A percentile compares a stretch with the other conserved stretches of the same genome.
Evolutionary conservation across 257 asterid genomes (phyloP).

Genomic region (Gentiana straminea): DNA sequence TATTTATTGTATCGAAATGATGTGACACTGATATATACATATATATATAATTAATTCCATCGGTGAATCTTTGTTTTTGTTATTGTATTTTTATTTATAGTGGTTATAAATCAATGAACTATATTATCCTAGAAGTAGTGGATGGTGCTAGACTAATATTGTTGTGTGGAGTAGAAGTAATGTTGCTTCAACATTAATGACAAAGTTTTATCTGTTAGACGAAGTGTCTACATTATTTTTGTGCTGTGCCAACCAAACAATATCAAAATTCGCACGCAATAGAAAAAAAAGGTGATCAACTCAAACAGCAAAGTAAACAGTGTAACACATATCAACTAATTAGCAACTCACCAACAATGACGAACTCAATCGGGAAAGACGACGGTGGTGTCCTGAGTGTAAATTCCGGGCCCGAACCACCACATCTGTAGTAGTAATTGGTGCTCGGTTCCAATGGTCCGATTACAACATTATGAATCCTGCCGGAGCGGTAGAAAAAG

Average conservation of each 20-base stretch:
- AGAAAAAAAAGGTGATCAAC: not conserved
- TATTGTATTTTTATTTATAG: no score
- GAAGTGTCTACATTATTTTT: no score
- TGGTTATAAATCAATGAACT: no score
- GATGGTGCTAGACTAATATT: no score
- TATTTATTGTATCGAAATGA: no score
- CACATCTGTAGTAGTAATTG: conserved; percentile 59
- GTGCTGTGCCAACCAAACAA: not conserved
- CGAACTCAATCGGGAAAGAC: conserved; percentile 58
- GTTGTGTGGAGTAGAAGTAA: no score
- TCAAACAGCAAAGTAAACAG: not conserved
- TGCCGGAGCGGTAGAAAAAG: conserved; percentile 56
- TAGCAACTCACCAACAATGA: conserved; percentile 49
- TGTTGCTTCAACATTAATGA: no score
- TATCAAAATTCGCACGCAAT: conserved; percentile 22
- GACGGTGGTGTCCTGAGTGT: conserved; percentile 69
- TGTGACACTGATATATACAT: no score
- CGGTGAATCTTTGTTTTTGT: no score
- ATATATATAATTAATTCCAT: no score
- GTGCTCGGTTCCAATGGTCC: conserved; percentile 70
- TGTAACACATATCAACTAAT: not conserved
- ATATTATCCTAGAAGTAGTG: no score
- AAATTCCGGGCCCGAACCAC: conserved; percentile 56
- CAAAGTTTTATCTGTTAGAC: no score
- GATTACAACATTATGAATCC: conserved; percentile 57